Evolutionary conservation across 164 flowering plant species (phyloP).

Genomic region (Houttuynia cordata): DNA sequence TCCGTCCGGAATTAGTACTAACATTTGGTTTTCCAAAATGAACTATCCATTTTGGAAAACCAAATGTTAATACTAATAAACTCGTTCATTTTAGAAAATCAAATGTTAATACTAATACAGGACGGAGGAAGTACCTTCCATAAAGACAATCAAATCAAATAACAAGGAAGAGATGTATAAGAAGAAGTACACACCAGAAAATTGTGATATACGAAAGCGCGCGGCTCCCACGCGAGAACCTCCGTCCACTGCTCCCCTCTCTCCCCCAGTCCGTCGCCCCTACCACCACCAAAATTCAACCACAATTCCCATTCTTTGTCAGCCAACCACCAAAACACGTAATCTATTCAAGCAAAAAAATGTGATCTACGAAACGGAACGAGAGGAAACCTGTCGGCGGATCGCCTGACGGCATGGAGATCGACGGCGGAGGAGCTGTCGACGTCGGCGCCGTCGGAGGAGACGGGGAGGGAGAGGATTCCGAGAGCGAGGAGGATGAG

Average conservation of each 20-base stretch:
- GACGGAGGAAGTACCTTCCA: too few species aligned
- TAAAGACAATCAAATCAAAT: neutral
- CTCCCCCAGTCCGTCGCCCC: constrained; percentile 19
- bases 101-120: too few species aligned
- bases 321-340: too few species aligned
- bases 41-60: too few species aligned
- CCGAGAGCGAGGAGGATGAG: constrained; percentile 55
- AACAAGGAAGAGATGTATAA: neutral
- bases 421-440: constrained; percentile 28
- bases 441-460: neutral
- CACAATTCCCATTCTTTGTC: constrained; percentile 8
- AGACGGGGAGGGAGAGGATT: constrained; percentile 50
- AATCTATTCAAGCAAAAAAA: too few species aligned
- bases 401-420: constrained; percentile 32
- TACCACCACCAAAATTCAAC: constrained; percentile 6
- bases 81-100: too few species aligned
- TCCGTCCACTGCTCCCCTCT: constrained; percentile 69
- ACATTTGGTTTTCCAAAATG: too few species aligned
- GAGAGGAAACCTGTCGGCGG: constrained; percentile 1
- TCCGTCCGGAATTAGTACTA: too few species aligned
- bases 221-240: constrained; percentile 90
- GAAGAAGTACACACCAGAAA: constrained; percentile 48
- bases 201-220: constrained; percentile 78
- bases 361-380: too few species aligned
- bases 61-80: too few species aligned